These are phyloP conservation scores for Desmodesmus armatus DNA, from an alignment of 139 green algal species.

Conservation along the genomic window DNA sequence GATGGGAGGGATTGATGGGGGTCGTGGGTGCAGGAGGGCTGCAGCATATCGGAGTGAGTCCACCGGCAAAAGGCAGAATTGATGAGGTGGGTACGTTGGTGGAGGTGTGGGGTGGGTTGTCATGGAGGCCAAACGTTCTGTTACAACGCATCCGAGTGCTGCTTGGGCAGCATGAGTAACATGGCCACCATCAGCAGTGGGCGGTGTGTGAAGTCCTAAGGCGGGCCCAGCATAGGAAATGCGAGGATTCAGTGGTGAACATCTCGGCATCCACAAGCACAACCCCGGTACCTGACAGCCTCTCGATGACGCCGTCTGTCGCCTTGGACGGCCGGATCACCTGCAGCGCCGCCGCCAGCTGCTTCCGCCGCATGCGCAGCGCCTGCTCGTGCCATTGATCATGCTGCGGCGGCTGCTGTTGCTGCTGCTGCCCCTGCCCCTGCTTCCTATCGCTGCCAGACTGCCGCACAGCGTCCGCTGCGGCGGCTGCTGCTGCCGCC, in stretches of 20 bases:
- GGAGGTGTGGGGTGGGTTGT: no score
- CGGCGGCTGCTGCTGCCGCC: background rate
- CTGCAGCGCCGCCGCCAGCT: slow-evolving; percentile 42
- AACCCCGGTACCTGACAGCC: slow-evolving; percentile 46
- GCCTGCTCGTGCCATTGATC: background rate
- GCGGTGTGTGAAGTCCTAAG: background rate
- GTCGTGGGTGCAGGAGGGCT: background rate
- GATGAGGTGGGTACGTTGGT: no score
- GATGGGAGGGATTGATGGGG: background rate
- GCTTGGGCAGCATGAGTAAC: background rate
- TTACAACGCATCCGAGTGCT: background rate
- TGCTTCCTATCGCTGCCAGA: no score
- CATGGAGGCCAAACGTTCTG: background rate
- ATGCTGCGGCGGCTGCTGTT: background rate
- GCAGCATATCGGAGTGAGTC: background rate
- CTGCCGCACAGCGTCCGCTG: no score
- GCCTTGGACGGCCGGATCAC: slow-evolving; percentile 32
- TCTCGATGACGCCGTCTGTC: slow-evolving; percentile 56
- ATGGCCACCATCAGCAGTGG: background rate
- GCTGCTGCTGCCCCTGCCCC: background rate
- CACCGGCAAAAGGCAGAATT: background rate
- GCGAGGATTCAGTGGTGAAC: background rate
- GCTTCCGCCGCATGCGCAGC: slow-evolving; percentile 27
- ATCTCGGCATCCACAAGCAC: background rate
- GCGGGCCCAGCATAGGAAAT: no score